Conservation (phyloP, 805 yeast genomes). For the Wickerhamomyces chaumierensis region DNA sequence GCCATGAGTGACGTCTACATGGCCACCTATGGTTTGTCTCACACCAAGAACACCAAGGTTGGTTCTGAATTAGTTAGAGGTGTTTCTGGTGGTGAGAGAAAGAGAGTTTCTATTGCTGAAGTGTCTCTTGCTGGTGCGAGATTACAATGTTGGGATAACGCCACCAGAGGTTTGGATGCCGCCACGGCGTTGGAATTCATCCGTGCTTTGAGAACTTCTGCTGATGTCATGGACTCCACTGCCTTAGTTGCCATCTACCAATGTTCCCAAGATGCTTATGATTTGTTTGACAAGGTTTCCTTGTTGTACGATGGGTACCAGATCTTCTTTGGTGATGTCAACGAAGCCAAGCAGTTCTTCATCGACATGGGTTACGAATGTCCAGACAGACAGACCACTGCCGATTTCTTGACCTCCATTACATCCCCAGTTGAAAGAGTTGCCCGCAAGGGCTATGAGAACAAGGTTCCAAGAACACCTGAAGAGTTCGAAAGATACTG, state of each 20-base stretch:
- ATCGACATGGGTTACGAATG: slow-evolving; percentile 44
- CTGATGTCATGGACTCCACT: slow-evolving; percentile 36
- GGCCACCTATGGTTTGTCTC: slow-evolving; percentile 41
- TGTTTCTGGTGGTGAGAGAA: slow-evolving; percentile 68
- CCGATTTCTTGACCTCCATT: slow-evolving; percentile 45
- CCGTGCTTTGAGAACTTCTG: slow-evolving; percentile 39
- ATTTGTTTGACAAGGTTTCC: slow-evolving; percentile 40
- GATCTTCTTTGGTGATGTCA: slow-evolving; percentile 38
- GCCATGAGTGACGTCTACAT: slow-evolving; percentile 38
- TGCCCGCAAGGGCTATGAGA: slow-evolving; percentile 30
- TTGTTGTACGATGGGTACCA: slow-evolving; percentile 47
- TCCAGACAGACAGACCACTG: slow-evolving; percentile 47
- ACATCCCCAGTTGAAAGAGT: slow-evolving; percentile 43
- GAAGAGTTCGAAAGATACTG: slow-evolving; percentile 41
- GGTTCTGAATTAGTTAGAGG: slow-evolving; percentile 61
- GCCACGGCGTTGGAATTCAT: slow-evolving; percentile 51
- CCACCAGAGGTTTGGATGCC: slow-evolving; percentile 57
- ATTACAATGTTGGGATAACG: slow-evolving; percentile 45
- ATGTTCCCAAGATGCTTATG: slow-evolving; percentile 44
- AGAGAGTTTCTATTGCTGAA: slow-evolving; percentile 68
- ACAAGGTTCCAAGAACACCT: slow-evolving; percentile 40
- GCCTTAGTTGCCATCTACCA: slow-evolving; percentile 54
- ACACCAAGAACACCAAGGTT: slow-evolving; percentile 52
- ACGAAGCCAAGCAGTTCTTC: slow-evolving; percentile 36
- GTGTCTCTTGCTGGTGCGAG: slow-evolving; percentile 37